A percentile compares a stretch with the other conserved stretches of the same genome.
These are phyloP conservation scores for Candida dubliniensis DNA, from an alignment of 1,139 yeast species.

Conservation along the genomic window DNA sequence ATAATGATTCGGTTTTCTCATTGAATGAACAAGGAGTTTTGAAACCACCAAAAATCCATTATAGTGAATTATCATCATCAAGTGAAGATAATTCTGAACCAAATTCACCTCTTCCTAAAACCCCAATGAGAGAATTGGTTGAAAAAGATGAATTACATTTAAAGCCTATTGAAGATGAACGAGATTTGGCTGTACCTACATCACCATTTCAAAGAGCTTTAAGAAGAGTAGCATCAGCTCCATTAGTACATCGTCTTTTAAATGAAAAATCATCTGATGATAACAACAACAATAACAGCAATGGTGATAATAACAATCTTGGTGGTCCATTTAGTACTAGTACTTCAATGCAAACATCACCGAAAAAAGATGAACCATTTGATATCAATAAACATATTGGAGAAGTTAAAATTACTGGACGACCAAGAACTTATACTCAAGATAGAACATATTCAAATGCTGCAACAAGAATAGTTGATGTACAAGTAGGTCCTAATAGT, in stretches of 20 bases:
- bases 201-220: constrained; percentile 54
- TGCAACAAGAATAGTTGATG: constrained; percentile 71
- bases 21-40: constrained; percentile 27
- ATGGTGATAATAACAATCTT: neutral
- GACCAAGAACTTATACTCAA: constrained; percentile 54
- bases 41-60: constrained; percentile 26
- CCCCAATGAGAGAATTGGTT: constrained; percentile 3
- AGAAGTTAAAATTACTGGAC: constrained; percentile 43
- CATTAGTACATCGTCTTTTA: constrained; percentile 50
- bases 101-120: constrained; percentile 3
- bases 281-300: neutral
- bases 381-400: constrained; percentile 56
- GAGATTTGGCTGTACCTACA: constrained; percentile 17
- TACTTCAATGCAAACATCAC: constrained; percentile 4
- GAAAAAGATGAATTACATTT: constrained; percentile 3
- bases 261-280: constrained; percentile 22
- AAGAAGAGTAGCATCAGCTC: constrained; percentile 81
- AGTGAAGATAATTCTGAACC: constrained; percentile 10
- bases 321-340: constrained; percentile 4
- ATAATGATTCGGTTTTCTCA: constrained; percentile 44
- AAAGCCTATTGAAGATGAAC: constrained; percentile 10
- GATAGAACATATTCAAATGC: constrained; percentile 70
- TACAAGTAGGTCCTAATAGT: constrained; percentile 80
- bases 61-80: constrained; percentile 10
- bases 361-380: constrained; percentile 21